A percentile compares a stretch with the other conserved stretches of the same genome.
phyloP scores from a whole-genome alignment of 2,329 filamentous ascomycete genomes.

The Podosphaera xanthii region DNA sequence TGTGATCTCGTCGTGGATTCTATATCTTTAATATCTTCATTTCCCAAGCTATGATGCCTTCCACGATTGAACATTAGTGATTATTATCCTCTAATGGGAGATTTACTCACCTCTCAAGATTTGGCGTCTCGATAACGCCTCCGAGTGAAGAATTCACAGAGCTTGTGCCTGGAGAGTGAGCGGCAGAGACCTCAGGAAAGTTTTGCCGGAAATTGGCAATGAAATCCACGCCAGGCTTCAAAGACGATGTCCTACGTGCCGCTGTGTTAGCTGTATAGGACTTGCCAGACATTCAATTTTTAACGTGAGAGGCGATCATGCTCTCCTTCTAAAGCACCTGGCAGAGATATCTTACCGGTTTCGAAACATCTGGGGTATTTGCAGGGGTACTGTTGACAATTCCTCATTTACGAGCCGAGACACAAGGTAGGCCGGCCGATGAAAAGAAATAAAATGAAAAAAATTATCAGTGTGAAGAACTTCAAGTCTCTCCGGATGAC shows the following conservation, averaged over 20 bases:
- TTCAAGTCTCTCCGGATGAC: background rate
- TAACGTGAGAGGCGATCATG: background rate
- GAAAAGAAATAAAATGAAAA: background rate
- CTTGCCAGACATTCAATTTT: background rate
- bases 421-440: background rate
- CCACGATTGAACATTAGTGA: background rate
- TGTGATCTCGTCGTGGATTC: conserved; percentile 64
- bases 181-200: conserved; percentile 49
- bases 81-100: background rate
- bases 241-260: conserved; percentile 30
- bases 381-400: conserved; percentile 1
- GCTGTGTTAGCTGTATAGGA: conserved; percentile 1
- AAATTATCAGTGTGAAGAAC: background rate
- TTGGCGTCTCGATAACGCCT: conserved; percentile 12
- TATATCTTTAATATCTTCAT: conserved; percentile 38
- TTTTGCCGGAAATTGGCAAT: conserved; percentile 64
- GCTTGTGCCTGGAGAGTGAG: conserved; percentile 22
- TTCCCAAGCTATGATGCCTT: conserved; percentile 13
- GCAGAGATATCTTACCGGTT: conserved; percentile 15
- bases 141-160: conserved; percentile 14
- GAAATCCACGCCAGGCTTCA: conserved; percentile 70
- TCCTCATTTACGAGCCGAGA: conserved; percentile 3
- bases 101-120: conserved; percentile 9
- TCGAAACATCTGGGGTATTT: conserved; percentile 16
- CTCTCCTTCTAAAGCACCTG: background rate